Evolutionary conservation across 2,329 filamentous ascomycete genomes (phyloP).

Genomic region (Capronia coronata): DNA sequence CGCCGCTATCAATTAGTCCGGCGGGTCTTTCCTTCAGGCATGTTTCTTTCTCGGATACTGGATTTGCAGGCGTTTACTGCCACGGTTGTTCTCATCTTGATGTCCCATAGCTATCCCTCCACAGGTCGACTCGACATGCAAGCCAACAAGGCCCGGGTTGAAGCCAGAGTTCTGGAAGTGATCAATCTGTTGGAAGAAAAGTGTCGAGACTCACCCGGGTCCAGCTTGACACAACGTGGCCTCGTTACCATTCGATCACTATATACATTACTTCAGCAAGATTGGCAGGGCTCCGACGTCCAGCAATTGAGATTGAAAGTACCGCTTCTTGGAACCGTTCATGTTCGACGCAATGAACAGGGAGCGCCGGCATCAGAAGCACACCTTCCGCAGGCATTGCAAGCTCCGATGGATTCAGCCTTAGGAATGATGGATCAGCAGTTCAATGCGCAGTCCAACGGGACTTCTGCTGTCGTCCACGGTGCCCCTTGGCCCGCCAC

Average conservation of each 20-base stretch:
- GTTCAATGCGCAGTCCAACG: neutral
- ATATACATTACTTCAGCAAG: constrained; percentile 8
- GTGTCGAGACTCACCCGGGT: constrained; percentile 3
- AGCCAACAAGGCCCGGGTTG: constrained; percentile 7
- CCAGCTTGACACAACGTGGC: constrained; percentile 12
- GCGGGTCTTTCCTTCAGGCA: constrained; percentile 9
- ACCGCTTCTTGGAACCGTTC: constrained; percentile 17
- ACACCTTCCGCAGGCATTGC: neutral
- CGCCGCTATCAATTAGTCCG: constrained; percentile 13
- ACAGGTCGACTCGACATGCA: neutral
- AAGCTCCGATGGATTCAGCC: neutral
- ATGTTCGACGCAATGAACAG: constrained; percentile 7
- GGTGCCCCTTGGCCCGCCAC: neutral
- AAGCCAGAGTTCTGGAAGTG: constrained; percentile 7
- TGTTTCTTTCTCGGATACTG: constrained; percentile 16
- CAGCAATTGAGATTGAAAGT: constrained; percentile 15
- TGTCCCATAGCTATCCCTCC: constrained; percentile 9
- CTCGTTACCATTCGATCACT: constrained; percentile 17
- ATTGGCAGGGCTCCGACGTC: neutral
- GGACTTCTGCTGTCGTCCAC: neutral
- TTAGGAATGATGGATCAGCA: neutral
- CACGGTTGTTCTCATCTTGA: constrained; percentile 15
- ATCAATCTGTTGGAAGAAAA: constrained; percentile 16
- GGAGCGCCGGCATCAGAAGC: neutral
- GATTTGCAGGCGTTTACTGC: constrained; percentile 21